A percentile compares a stretch with the other conserved stretches of the same genome.
Conservation (phyloP, 1,139 yeast species). For the Kodamaea arcana region DNA sequence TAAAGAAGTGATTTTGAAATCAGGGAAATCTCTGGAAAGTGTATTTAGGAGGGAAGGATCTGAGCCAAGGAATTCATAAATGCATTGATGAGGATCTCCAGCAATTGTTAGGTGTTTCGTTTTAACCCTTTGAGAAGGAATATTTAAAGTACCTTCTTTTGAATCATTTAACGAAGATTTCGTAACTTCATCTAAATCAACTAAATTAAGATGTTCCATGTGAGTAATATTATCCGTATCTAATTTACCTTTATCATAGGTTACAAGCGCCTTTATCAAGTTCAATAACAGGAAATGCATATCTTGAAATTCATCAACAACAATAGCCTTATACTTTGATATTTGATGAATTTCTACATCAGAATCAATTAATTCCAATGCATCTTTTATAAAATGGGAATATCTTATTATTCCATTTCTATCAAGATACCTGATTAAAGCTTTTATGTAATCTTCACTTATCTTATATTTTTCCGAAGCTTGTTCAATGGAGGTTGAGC, state of each 20-base stretch:
- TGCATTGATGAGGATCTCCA: slow-evolving; percentile 73
- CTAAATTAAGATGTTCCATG: slow-evolving; percentile 36
- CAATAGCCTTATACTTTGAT: slow-evolving; percentile 31
- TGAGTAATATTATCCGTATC: slow-evolving; percentile 1
- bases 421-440: slow-evolving; percentile 14
- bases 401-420: slow-evolving; percentile 35
- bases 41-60: slow-evolving; percentile 28
- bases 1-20: slow-evolving; percentile 22
- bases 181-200: slow-evolving; percentile 78
- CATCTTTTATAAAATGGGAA: slow-evolving; percentile 32
- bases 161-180: slow-evolving; percentile 47
- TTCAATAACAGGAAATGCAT: slow-evolving; percentile 50
- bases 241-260: slow-evolving; percentile 22
- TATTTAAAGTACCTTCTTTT: slow-evolving; percentile 31
- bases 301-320: slow-evolving; percentile 79
- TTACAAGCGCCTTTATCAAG: slow-evolving; percentile 36
- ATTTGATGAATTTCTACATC: slow-evolving; percentile 17
- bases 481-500: slow-evolving; percentile 19
- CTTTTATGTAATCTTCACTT: slow-evolving; percentile 16
- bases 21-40: slow-evolving; percentile 23
- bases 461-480: slow-evolving; percentile 25
- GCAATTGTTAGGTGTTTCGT: slow-evolving; percentile 59
- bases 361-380: slow-evolving; percentile 21
- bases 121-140: slow-evolving; percentile 19
- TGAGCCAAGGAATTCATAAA: slow-evolving; percentile 59